Base-by-base conservation (phyloP, 768 basidiomycete genomes). In the Tephrocybe sp. region DNA sequence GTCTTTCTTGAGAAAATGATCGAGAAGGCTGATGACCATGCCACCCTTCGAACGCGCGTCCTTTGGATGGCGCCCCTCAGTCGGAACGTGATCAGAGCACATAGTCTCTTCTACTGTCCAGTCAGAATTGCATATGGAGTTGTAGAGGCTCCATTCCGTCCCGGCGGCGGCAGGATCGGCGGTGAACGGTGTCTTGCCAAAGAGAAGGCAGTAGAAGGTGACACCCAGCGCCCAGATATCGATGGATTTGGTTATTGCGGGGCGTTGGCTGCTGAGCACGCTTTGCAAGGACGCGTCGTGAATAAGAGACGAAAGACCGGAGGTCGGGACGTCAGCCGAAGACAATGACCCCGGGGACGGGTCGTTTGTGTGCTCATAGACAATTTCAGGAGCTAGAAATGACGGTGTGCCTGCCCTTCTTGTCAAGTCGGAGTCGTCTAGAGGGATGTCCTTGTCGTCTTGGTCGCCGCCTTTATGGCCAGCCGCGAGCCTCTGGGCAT, bases 211-310 rank as follows among this genome's bases (percentile, higher is more conserved):
- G 69, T 92, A 98, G 4, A 98, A 74, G 2, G 97, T 99, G 25
- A 98, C 89, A 19, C 97, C 97, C 2, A 99, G 79, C 0, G 97
- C 96, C 97, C 97, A 99, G 27, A 99, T 82, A 62, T 99, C 97
- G 63, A 98, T 96, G 3, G 92, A 86, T 65, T 94, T 92, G 32
- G 92, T 92, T 44, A 97, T 87, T 3, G 80, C 77, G 5, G 77
- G 82, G 19, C 72, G 69, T 2, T 48, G 53, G 15, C 53, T 26
- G 37, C n/a, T 30, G 27, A 15, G 24, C 8, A 43, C 22, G 22
- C 41, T 51, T 24, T 59, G 45, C 4, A 52, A 44, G 50, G 63
- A 50, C 60, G 72, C 44, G 53, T 64, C 43, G 53, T 44, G 47
- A 59, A 60, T 3, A 63, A 64, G 41, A 62, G 58, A 47, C 50